Evolutionary conservation across 768 basidiomycete genomes (phyloP), one percentile per base, ranked within the genome.

Genomic region (Favolaschia claudopus): DNA sequence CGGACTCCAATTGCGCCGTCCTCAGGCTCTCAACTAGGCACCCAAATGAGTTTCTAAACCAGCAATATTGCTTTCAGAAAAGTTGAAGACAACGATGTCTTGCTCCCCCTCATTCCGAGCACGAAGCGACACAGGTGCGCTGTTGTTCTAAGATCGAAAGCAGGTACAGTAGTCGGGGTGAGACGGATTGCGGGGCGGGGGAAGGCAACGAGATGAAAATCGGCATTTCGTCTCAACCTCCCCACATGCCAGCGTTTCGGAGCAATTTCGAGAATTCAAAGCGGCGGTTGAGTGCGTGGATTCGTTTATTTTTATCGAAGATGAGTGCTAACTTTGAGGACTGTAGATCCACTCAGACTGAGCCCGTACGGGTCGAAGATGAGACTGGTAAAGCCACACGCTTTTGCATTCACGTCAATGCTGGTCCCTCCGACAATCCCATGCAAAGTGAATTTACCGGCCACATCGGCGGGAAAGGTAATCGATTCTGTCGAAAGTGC

Each of bases 141-240:
- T n/a, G n/a, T n/a, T n/a, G n/a, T n/a, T n/a, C n/a, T n/a, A n/a
- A n/a, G n/a, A n/a, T n/a, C n/a, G n/a, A n/a, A n/a, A n/a, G n/a
- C n/a, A n/a, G n/a, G n/a, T n/a, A n/a, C n/a, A n/a, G n/a, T n/a
- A n/a, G n/a, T n/a, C n/a, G n/a, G n/a, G n/a, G n/a, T n/a, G n/a
- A n/a, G n/a, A n/a, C n/a, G n/a, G n/a, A n/a, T n/a, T n/a, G n/a
- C n/a, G n/a, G n/a, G n/a, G n/a, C n/a, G n/a, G n/a, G n/a, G n/a
- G n/a, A n/a, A n/a, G n/a, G n/a, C n/a, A n/a, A n/a, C n/a, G n/a
- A n/a, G n/a, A n/a, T n/a, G n/a, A n/a, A n/a, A n/a, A n/a, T n/a
- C n/a, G n/a, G 20, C 75, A 75, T 20, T 81, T 81, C 55, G 54
- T 77, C 2, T 78, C 74, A 6, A 77, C 77, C 0, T 82, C 78